Conservation (phyloP, 176 grass and related monocot species). For the Coix lacrymajobi region DNA sequence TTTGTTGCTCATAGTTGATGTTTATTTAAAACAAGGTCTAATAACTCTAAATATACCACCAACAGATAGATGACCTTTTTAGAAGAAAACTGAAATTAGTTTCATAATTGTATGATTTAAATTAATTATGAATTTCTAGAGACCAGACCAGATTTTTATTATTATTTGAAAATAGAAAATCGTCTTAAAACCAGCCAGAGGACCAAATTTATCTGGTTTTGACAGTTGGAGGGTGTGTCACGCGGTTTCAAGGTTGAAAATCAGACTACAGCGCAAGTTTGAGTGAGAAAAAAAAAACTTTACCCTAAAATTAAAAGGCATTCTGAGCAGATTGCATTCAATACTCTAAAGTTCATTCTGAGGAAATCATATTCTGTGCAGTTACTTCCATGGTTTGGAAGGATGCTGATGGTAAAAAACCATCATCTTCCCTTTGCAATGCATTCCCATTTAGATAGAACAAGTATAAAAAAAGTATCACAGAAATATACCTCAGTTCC, state of each 20-base stretch:
- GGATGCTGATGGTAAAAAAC: background rate
- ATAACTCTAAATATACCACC: no score
- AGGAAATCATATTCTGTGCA: background rate
- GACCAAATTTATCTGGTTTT: background rate
- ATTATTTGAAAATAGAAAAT: background rate
- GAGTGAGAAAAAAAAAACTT: background rate
- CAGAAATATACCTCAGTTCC: slow-evolving; percentile 47
- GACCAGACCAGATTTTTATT: background rate
- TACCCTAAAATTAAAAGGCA: background rate
- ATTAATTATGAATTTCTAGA: background rate
- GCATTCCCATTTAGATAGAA: background rate
- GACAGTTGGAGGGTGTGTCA: background rate
- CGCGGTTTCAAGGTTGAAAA: background rate
- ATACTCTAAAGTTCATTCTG: background rate
- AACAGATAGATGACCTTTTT: no score
- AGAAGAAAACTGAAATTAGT: no score
- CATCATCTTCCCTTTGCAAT: background rate
- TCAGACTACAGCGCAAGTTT: background rate
- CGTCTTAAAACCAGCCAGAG: background rate
- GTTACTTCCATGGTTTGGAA: background rate
- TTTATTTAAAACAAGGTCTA: no score
- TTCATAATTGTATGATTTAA: background rate
- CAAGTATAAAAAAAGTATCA: background rate
- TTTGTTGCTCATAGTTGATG: no score
- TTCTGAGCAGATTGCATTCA: background rate